Evolutionary conservation across 331 rosid genomes (phyloP), one percentile per base, ranked within the genome.

Genomic region (Saraca asoca): DNA sequence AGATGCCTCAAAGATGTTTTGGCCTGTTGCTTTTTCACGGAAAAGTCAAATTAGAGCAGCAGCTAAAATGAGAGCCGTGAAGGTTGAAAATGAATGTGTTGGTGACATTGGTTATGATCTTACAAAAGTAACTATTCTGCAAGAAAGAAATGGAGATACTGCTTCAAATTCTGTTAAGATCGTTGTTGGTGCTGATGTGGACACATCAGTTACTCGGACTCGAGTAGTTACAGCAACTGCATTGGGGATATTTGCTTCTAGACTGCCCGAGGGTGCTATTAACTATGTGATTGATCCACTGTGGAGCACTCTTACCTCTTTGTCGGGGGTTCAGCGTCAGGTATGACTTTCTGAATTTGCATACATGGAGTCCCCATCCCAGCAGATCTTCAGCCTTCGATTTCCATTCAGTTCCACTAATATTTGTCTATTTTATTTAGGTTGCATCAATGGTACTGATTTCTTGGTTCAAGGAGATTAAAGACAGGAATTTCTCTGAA

Each of bases 1-100:
- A 18, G 98, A 93, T 80, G 77, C 90, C 63, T 79, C 97, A 70
- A 90, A 93, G 79, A 87, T 93, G 90, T 93, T 84, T 77, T 93
- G 95, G 97, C 97, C 98, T 34, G 91, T 80, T 78, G 85, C 98
- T 16, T 80, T 93, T 64, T 97, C 98, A 13, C 82, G 94, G 58
- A 93, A 75, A 81, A 90, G 97, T 78, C 98, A 90, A 77, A 73
- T 80, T 71, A 93, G 87, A 83, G 98, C 98, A 11, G 98, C 98
- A 31, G 98, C 98, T 66, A 93, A 93, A 86, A 90, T 90, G 95
- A 93, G 97, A 83, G 97, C 97, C 49, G 96, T 63, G 64, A 90
- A 80, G 71, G 81, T 75, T 46, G 98, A 88, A 86, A 81, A 81
- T 73, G 98, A 93, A 68, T 77, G 60, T 52, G 80, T 70, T 57